Base-by-base conservation (phyloP, 2,329 filamentous ascomycete genomes). In the Aspergillus nomiae region DNA sequence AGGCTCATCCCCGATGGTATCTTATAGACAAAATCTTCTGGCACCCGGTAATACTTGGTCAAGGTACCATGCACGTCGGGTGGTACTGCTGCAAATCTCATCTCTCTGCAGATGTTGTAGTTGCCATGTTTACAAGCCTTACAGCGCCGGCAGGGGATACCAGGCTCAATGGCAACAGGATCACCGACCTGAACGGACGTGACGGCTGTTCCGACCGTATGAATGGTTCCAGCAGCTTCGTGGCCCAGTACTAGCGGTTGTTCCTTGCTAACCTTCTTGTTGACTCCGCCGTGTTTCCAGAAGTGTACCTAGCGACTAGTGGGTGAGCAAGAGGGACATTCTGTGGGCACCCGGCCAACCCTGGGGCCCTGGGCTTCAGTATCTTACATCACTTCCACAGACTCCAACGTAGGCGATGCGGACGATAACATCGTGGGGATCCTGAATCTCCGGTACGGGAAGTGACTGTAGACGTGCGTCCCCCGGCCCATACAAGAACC, bases 321-420 rank as follows among this genome's bases (percentile, higher is more conserved):
- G 8, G 16, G 26, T 50, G 46, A 50, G 46, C 14, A 30, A 16
- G 45, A 28, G 24, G 24, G 46, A 28, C 8, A n/a, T 30, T 7
- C 46, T 19, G 9, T 9, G 45, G 9, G 45, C 16, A 9, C 16
- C 12, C 3, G 26, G 3, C 26, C 19, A 19, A 50, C 2, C 28
- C 24, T 8, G 16, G 45, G 24, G 10, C 12, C 24, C 6, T 48
- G 5, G 5, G 24, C 11, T 19, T 28, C 45, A 16, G 26, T 30
- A 32, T 28, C 19, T 38, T 67, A 76, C 75, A 67, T 79, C 77
- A 60, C 76, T 78, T 45, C 78, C 80, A 64, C 79, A 81, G 21
- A 82, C 79, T 8, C 80, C 81, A 0, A 79, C 72, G 51, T 77
- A 82, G 11, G 76, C 74, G 41, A 83, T 80, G 28, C 77, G 76